phyloP scores from a whole-genome alignment of 1,284 basidiomycete genomes.

The Ceratobasidium sp. region DNA sequence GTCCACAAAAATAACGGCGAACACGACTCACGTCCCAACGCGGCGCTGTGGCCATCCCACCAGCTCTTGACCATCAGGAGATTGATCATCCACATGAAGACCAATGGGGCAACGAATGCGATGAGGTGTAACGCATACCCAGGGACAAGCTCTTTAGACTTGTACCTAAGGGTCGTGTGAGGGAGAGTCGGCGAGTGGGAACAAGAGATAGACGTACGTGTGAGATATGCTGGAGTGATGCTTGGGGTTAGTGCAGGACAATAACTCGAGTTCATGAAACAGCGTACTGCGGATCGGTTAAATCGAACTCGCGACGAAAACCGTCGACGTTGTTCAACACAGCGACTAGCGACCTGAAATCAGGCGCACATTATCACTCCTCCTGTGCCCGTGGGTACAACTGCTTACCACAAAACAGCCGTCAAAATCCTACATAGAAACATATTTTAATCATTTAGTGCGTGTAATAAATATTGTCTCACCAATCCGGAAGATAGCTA shows the following conservation, averaged over 20 bases:
- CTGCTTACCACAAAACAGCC: constrained; percentile 25
- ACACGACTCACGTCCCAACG: constrained; percentile 71
- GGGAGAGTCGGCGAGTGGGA: neutral
- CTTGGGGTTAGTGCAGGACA: neutral
- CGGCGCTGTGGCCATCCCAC: constrained; percentile 90
- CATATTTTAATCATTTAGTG: neutral
- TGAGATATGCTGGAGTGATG: constrained; percentile 36
- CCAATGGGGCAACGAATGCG: constrained; percentile 74
- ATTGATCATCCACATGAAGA: constrained; percentile 78
- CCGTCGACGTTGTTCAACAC: constrained; percentile 39
- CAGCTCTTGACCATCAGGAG: constrained; percentile 77
- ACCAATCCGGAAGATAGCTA: constrained; percentile 44
- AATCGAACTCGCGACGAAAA: constrained; percentile 41
- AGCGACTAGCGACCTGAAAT: constrained; percentile 21
- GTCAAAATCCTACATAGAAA: constrained; percentile 32
- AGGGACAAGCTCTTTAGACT: constrained; percentile 37
- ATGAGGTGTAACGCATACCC: constrained; percentile 61
- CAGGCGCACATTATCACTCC: neutral
- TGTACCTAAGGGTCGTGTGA: constrained; percentile 35
- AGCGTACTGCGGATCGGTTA: constrained; percentile 31
- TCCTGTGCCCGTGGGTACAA: neutral
- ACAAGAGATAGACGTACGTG: constrained; percentile 7
- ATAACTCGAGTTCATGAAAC: neutral
- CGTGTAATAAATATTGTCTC: neutral
- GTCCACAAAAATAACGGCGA: neutral